Conservation (phyloP, 352 stramenopile species). For the Phytopythium mirpurense region DNA sequence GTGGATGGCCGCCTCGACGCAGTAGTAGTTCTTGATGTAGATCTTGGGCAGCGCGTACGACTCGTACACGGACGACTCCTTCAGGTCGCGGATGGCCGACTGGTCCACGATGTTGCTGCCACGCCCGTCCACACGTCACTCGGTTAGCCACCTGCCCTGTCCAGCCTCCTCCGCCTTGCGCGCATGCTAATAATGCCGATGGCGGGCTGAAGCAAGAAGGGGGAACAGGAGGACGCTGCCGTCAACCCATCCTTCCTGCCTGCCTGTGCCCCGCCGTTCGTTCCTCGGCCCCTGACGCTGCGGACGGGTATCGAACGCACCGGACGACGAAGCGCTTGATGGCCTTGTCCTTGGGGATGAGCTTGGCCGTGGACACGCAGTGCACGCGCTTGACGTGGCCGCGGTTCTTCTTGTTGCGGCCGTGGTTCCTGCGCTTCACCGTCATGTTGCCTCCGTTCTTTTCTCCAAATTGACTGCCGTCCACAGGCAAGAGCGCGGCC, state of each 20-base stretch:
- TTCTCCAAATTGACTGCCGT: constrained; percentile 80
- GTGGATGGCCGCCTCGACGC: constrained; percentile 98
- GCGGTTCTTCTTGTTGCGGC: constrained; percentile 98
- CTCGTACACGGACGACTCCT: constrained; percentile 98
- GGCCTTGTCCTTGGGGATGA: constrained; percentile 97
- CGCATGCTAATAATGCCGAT: too few relatives aligned
- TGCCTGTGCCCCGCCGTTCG: too few relatives aligned
- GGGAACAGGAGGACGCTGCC: too few relatives aligned
- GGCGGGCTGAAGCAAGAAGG: too few relatives aligned
- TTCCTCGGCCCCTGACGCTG: too few relatives aligned
- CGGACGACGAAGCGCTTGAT: constrained; percentile 92
- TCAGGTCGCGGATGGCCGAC: constrained; percentile 97
- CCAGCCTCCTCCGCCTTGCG: too few relatives aligned
- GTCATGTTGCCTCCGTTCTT: constrained; percentile 90
- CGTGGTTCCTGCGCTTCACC: constrained; percentile 98
- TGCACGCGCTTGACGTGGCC: constrained; percentile 98
- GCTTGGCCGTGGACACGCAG: constrained; percentile 98
- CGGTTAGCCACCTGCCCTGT: too few relatives aligned
- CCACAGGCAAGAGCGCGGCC: too few relatives aligned
- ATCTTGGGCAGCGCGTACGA: constrained; percentile 99
- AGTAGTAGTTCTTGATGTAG: constrained; percentile 99
- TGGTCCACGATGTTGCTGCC: constrained; percentile 99
- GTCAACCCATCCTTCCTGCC: too few relatives aligned
- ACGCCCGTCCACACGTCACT: too few relatives aligned
- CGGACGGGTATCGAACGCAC: constrained; percentile 17